Base-by-base conservation (phyloP, 768 basidiomycete species). In the Tylopilus vinaceipallidus region DNA sequence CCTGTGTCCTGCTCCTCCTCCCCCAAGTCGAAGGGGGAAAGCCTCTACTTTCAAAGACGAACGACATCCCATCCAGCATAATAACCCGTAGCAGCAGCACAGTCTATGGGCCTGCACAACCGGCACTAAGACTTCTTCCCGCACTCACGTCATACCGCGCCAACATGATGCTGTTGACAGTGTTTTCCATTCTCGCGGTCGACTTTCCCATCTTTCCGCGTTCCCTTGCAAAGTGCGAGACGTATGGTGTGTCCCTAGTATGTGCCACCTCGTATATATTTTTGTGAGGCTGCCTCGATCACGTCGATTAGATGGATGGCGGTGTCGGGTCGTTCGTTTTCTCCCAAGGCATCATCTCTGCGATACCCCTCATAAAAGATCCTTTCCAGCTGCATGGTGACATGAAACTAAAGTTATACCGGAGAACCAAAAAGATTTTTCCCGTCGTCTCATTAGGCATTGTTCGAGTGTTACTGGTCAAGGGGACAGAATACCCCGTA, bases 301-400 rank as follows among this genome's bases (percentile, higher is more conserved):
- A 10, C 37, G 42, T 47, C 35, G 7, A 16, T 27, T 53, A 99
- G 95, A 99, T 98, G 97, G 97, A 99, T 62, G 70, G 94, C 12
- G 97, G 97, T 11, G 95, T 98, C 2, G 97, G 97, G 12, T 93
- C 95, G 1, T 98, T 99, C 56, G 91, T 98, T 12, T 98, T 97
- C 66, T 94, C 95, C 0, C 89, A 95, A 63, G 97, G 97, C 19
- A 67, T 99, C 36, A 84, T 94, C 6, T 93, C 93, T n/a, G 86
- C 91, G 0, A 83, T 87, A 37, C 86, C 91, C 1, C 65, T 93
- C 23, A 70, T 95, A 26, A 87, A 82, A 57, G 73, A 86, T 44
- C 80, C 83, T 1, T 55, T 61, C 1, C 72, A 83, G 57, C 67
- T 89, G 37, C 74, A 67, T 16, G 65, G 73, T 0, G 75, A 83